These are phyloP conservation scores for Bipolaris victoriae DNA, from an alignment of 2,329 filamentous ascomycete genomes.

Conservation along the genomic window DNA sequence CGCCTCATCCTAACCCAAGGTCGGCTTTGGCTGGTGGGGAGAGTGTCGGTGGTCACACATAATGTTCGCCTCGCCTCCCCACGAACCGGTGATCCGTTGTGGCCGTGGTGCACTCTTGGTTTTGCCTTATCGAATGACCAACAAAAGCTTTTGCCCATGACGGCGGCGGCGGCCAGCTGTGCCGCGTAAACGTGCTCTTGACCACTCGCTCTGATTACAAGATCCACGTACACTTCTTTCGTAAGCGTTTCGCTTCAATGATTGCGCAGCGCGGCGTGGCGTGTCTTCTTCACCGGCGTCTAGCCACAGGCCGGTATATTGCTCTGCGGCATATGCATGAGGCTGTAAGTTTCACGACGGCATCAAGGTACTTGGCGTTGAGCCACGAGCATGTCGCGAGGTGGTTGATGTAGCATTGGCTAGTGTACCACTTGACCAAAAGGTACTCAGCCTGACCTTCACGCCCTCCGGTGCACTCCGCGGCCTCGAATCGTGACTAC, in stretches of 20 bases:
- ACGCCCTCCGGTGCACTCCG: constrained; percentile 35
- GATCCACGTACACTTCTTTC: constrained; percentile 31
- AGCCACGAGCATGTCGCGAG: constrained; percentile 5
- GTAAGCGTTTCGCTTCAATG: constrained; percentile 32
- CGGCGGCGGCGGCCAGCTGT: constrained; percentile 13
- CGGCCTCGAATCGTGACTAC: constrained; percentile 22
- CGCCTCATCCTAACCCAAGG: constrained; percentile 29
- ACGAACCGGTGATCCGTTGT: constrained; percentile 24
- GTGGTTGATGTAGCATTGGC: constrained; percentile 14
- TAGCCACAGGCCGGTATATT: constrained; percentile 25
- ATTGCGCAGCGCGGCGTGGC: constrained; percentile 23
- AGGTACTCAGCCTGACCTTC: constrained; percentile 16
- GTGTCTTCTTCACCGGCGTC: constrained; percentile 21
- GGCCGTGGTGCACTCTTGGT: constrained; percentile 26
- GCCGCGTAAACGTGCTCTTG: constrained; percentile 29
- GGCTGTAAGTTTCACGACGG: constrained; percentile 19
- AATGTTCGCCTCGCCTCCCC: constrained; percentile 32
- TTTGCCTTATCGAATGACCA: constrained; percentile 38
- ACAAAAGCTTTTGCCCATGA: constrained; percentile 20
- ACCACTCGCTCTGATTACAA: constrained; percentile 33
- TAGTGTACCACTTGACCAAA: constrained; percentile 19
- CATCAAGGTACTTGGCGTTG: constrained; percentile 14
- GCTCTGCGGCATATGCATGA: constrained; percentile 27
- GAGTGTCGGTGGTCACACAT: constrained; percentile 37
- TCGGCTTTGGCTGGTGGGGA: constrained; percentile 33